phyloP scores from a whole-genome alignment of 2,329 filamentous ascomycete species.

The Aspergillus sp. region DNA sequence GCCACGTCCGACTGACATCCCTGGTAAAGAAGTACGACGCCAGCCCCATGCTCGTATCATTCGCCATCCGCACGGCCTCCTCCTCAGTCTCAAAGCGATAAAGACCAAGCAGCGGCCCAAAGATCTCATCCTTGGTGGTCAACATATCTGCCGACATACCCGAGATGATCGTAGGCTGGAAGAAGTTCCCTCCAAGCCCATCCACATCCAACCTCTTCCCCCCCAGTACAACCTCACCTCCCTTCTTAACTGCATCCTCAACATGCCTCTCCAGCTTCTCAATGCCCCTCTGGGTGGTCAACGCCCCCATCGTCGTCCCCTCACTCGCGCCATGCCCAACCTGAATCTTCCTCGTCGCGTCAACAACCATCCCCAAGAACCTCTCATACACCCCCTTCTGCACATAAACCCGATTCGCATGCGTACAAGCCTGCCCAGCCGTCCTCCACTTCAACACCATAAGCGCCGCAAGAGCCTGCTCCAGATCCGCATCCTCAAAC shows the following conservation, averaged over 20 bases:
- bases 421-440: slow-evolving; percentile 13
- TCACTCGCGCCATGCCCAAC: slow-evolving; percentile 7
- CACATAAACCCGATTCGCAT: slow-evolving; percentile 14
- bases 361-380: background rate
- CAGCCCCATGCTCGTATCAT: slow-evolving; percentile 9
- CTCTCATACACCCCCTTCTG: background rate
- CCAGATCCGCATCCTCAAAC: slow-evolving; percentile 60
- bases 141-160: slow-evolving; percentile 59
- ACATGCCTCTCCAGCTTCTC: slow-evolving; percentile 59
- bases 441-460: slow-evolving; percentile 8
- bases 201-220: slow-evolving; percentile 38
- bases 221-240: slow-evolving; percentile 63
- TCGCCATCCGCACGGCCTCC: slow-evolving; percentile 42
- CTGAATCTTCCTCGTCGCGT: background rate
- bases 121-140: slow-evolving; percentile 61
- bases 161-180: slow-evolving; percentile 64
- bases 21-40: slow-evolving; percentile 1
- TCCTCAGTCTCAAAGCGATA: slow-evolving; percentile 66
- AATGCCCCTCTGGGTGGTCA: slow-evolving; percentile 25
- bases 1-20: slow-evolving; percentile 9
- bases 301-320: slow-evolving; percentile 4
- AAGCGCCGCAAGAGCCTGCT: slow-evolving; percentile 28
- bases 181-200: slow-evolving; percentile 54
- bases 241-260: slow-evolving; percentile 61
- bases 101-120: slow-evolving; percentile 62